phyloP scores from a whole-genome alignment of 164 flowering plant species.

The Tetrastigma voinierianum region DNA sequence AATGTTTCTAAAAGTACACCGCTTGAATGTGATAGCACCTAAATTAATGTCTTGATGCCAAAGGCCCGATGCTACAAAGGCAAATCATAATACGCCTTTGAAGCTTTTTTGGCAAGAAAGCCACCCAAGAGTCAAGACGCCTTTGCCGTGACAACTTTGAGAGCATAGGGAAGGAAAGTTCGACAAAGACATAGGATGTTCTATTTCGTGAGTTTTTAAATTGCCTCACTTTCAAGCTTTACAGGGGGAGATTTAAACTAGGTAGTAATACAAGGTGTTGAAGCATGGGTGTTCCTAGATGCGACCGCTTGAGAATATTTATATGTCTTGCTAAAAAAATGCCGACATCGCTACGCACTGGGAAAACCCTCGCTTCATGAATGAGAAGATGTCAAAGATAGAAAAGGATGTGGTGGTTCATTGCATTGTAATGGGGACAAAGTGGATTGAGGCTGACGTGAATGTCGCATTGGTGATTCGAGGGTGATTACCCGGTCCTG shows the following conservation, averaged over 20 bases:
- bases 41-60: too few species aligned
- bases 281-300: constrained; percentile 70
- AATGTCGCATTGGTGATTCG: constrained; percentile 46
- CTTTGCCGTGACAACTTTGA: constrained; percentile 56
- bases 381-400: constrained; percentile 44
- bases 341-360: constrained; percentile 57
- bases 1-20: too few species aligned
- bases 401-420: constrained; percentile 47
- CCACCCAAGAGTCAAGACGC: constrained; percentile 66
- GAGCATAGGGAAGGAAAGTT: constrained; percentile 58
- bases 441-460: constrained; percentile 54
- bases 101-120: constrained; percentile 59
- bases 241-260: constrained; percentile 68
- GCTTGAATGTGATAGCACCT: too few species aligned
- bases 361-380: constrained; percentile 69
- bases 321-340: constrained; percentile 60
- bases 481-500: constrained; percentile 60
- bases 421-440: constrained; percentile 44
- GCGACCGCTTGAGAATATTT: constrained; percentile 63
- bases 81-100: constrained; percentile 47
- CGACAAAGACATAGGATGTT: constrained; percentile 59
- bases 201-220: constrained; percentile 73
- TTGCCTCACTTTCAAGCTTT: constrained; percentile 70
- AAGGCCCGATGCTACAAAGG: too few species aligned
- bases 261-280: constrained; percentile 50